A percentile compares a stretch with the other conserved stretches of the same genome.
Conservation (phyloP, 225 moss, liverwort and hornwort genomes). For the Lunularia cruciata region DNA sequence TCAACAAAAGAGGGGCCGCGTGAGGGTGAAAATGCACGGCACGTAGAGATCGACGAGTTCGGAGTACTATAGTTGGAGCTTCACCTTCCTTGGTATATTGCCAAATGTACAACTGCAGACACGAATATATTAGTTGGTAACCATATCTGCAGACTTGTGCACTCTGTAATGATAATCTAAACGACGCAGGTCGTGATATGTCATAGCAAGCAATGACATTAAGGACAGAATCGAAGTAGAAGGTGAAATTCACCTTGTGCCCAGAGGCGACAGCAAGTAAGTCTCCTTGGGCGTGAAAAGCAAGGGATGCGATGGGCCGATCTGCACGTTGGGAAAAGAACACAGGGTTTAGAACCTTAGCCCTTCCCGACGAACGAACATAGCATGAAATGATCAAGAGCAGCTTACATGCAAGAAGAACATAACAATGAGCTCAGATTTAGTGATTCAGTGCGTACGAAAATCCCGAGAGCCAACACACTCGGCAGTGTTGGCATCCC, state of each 20-base stretch:
- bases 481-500: slow-evolving; percentile 98
- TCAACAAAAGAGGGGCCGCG: slow-evolving; percentile 93
- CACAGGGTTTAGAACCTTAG: neutral
- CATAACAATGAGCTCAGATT: neutral
- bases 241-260: slow-evolving; percentile 78
- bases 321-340: slow-evolving; percentile 42
- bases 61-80: slow-evolving; percentile 76
- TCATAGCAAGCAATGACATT: too few relatives aligned
- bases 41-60: slow-evolving; percentile 88
- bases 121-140: too few relatives aligned
- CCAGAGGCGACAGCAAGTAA: slow-evolving; percentile 98
- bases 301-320: slow-evolving; percentile 97
- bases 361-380: too few relatives aligned
- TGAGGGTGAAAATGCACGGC: slow-evolving; percentile 99
- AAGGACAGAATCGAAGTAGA: too few relatives aligned
- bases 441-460: slow-evolving; percentile 39
- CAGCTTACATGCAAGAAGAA: slow-evolving; percentile 21
- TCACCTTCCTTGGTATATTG: slow-evolving; percentile 90
- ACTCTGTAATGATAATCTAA: too few relatives aligned
- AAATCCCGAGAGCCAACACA: slow-evolving; percentile 95
- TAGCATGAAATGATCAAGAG: neutral
- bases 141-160: neutral
- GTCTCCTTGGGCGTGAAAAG: slow-evolving; percentile 97
- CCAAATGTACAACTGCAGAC: slow-evolving; percentile 97
- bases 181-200: too few relatives aligned